phyloP scores from a whole-genome alignment of 2,329 filamentous ascomycete species.

The Aureobasidium vineae region DNA sequence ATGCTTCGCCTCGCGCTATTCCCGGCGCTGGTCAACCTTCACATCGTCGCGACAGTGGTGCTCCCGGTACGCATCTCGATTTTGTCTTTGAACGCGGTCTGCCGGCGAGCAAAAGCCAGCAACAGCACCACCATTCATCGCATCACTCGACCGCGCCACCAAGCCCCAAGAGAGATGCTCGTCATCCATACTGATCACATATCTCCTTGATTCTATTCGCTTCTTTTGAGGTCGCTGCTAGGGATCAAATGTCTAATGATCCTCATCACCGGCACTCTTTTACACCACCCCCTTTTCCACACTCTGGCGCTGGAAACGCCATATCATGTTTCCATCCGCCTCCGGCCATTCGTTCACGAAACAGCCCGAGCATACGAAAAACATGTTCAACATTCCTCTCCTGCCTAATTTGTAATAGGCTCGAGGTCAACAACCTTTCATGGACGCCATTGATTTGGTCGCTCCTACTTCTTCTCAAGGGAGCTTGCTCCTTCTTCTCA shows the following conservation, averaged over 20 bases:
- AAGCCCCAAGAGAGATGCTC: conserved; percentile 17
- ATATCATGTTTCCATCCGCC: conserved; percentile 9
- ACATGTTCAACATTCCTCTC: conserved; percentile 18
- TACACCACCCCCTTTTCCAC: not conserved
- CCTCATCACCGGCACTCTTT: not conserved
- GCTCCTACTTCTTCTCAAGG: not conserved
- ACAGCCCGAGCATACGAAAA: conserved; percentile 16
- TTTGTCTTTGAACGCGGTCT: conserved; percentile 21
- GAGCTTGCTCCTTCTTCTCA: conserved; percentile 14
- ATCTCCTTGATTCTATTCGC: not conserved
- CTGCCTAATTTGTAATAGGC: conserved; percentile 21
- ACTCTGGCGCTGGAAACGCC: conserved; percentile 14
- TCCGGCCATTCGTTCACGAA: conserved; percentile 16
- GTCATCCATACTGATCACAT: conserved; percentile 12
- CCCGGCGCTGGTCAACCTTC: conserved; percentile 27
- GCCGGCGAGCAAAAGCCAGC: conserved; percentile 12
- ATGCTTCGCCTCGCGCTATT: conserved; percentile 49
- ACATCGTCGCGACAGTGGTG: conserved; percentile 29
- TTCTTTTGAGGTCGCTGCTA: conserved; percentile 10
- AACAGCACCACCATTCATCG: conserved; percentile 8
- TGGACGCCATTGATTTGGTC: conserved; percentile 3
- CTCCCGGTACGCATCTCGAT: conserved; percentile 25
- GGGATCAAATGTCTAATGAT: conserved; percentile 14
- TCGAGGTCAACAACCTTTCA: conserved; percentile 24
- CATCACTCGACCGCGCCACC: conserved; percentile 24